phyloP scores from a whole-genome alignment of 768 basidiomycete genomes.

The Rhizopogon rudus region DNA sequence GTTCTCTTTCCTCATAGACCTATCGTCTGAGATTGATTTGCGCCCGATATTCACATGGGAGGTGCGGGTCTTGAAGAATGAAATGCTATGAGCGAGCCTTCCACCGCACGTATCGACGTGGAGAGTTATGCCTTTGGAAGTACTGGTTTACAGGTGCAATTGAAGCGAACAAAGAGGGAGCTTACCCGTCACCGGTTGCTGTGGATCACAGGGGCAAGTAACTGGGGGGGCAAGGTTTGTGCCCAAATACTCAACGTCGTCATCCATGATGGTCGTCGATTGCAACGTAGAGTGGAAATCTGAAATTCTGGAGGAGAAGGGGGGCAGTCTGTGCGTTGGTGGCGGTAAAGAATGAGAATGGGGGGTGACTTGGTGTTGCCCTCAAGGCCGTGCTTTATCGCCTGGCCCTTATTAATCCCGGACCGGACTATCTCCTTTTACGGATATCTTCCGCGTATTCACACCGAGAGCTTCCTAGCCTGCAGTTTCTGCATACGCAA shows the following conservation, averaged over 20 bases:
- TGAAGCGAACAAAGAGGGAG: conserved; percentile 15
- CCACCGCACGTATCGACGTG: conserved; percentile 50
- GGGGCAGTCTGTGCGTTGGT: not conserved
- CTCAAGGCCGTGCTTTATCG: conserved; percentile 30
- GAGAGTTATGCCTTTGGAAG: conserved; percentile 48
- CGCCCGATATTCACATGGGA: conserved; percentile 63
- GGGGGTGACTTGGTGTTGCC: conserved; percentile 25
- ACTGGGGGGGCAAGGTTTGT: conserved; percentile 27
- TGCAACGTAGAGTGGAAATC: conserved; percentile 2
- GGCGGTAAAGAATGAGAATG: conserved; percentile 12
- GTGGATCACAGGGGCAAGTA: conserved; percentile 20
- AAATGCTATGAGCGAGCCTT: conserved; percentile 39
- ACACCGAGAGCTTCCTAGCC: not conserved
- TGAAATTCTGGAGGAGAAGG: not conserved
- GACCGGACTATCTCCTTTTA: conserved; percentile 19
- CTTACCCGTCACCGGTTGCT: conserved; percentile 39
- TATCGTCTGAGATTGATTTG: conserved; percentile 46
- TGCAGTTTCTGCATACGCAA: conserved; percentile 10
- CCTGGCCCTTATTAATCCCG: conserved; percentile 9
- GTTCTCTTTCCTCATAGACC: conserved; percentile 32
- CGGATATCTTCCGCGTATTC: conserved; percentile 7
- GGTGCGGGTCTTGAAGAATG: conserved; percentile 48
- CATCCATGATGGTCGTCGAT: conserved; percentile 36
- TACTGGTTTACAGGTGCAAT: conserved; percentile 11
- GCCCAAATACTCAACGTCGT: conserved; percentile 60